These are phyloP conservation scores for Elaphomyces granulatus DNA, from an alignment of 495 filamentous ascomycete genomes.

Conservation along the genomic window DNA sequence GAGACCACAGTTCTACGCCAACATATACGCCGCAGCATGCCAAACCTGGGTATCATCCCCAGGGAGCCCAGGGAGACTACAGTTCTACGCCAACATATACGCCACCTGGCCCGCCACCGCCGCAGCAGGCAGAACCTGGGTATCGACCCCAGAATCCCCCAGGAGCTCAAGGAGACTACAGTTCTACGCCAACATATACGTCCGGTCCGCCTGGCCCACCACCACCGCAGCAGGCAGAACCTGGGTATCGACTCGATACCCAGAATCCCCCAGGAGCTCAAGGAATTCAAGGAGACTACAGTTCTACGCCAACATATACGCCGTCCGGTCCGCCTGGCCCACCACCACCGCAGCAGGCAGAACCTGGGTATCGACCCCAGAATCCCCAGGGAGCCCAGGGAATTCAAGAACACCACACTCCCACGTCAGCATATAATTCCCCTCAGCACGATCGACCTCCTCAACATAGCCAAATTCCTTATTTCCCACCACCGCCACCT, in stretches of 20 bases:
- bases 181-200: constrained; percentile 1
- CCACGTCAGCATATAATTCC: background rate
- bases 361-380: no score
- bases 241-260: constrained; percentile 1
- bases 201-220: background rate
- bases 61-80: no score
- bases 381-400: no score
- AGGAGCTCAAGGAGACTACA: no score
- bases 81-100: constrained; percentile 14
- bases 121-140: constrained; percentile 3
- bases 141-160: no score
- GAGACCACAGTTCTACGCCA: no score
- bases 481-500: constrained; percentile 31
- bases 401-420: no score
- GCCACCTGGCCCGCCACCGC: constrained; percentile 9
- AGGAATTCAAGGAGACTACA: no score
- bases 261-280: no score
- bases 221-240: constrained; percentile 3
- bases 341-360: constrained; percentile 5
- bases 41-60: constrained; percentile 1
- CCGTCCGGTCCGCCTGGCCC: constrained; percentile 7
- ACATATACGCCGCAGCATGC: constrained; percentile 4
- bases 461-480: constrained; percentile 27
- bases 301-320: constrained; percentile 13
- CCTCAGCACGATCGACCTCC: no score